Evolutionary conservation across 768 basidiomycete genomes (phyloP), one percentile per base, ranked within the genome.

Genomic region (Auricularia sp.): DNA sequence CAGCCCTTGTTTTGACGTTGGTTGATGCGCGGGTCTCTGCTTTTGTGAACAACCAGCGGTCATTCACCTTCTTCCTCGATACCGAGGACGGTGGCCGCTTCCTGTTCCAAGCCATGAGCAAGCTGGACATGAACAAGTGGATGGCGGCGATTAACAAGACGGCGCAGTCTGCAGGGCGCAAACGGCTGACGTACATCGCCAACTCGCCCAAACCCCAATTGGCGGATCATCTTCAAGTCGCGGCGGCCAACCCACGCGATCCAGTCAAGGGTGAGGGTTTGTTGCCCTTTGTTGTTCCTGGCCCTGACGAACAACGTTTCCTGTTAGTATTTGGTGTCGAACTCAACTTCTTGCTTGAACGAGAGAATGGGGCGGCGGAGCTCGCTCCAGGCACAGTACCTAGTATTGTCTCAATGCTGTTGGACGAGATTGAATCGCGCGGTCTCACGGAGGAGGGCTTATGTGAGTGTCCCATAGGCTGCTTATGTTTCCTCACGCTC

Each of bases 51-150:
- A 87, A 87, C 71, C 87, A 91, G 66, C 81, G 91, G 58, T 90
- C 91, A 59, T 93, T 85, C 72, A 86, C 84, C 61, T 90, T 93
- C 78, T 84, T 88, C 70, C 78, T 94, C 54, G 85, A 90, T 70
- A 90, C 91, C 0, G 92, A 93, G 72, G 91, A 93, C 70, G 92
- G 92, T 7, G 91, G 90, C 0, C 87, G 87, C 70, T 91, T 91
- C 70, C 73, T 92, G 39, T 75, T 93, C 16, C 92, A 94, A 72
- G 87, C 90, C 1, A 73, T 83, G 42, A 85, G 81, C 68, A 84
- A 81, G 72, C 78, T 80, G 44, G 91, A 92, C 68, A 86, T 91
- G 85, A 77, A 72, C 63, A 85, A 80, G 68, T 94, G 92, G 92
- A 79, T 91, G 62, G 85, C 87, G 18, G 86, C 84, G 33, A 86